Conservation (phyloP, 176 grass and related monocot genomes). For the Carex pumila region DNA sequence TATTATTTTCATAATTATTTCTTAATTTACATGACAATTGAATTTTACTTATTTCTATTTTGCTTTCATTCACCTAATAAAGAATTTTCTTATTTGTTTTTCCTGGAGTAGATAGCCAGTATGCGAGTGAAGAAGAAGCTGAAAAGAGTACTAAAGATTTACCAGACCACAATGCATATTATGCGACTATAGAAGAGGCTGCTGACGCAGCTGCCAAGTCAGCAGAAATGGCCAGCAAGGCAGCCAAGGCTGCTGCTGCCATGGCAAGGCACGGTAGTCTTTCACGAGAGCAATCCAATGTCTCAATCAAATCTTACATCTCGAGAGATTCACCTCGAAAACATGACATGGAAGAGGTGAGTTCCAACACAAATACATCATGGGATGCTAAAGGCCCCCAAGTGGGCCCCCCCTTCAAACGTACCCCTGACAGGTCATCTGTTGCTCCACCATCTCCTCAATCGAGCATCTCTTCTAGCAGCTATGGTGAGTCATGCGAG, state of each 20-base stretch:
- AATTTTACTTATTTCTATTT: not conserved
- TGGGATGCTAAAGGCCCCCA: not conserved
- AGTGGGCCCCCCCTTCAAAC: not conserved
- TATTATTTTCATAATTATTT: not conserved
- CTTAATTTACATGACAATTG: not conserved
- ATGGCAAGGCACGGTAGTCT: conserved; percentile 28
- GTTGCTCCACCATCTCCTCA: conserved; percentile 14
- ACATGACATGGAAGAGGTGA: conserved; percentile 17
- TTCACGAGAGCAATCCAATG: conserved; percentile 28
- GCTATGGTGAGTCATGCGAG: not conserved
- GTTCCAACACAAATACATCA: not conserved
- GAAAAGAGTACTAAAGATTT: not conserved
- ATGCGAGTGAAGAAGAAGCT: conserved; percentile 5
- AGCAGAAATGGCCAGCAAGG: conserved; percentile 38
- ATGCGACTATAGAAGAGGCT: conserved; percentile 28
- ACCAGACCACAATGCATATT: conserved; percentile 23
- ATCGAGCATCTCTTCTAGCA: not conserved
- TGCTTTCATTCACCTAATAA: not conserved
- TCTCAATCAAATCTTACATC: not conserved
- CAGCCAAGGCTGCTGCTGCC: conserved; percentile 36
- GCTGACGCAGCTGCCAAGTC: conserved; percentile 38
- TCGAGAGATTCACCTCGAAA: conserved; percentile 15
- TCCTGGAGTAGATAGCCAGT: not conserved
- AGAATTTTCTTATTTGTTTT: not conserved
- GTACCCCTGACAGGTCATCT: not conserved